phyloP scores from a whole-genome alignment of 2,329 filamentous ascomycete genomes.

The Penicillium janthinellum region DNA sequence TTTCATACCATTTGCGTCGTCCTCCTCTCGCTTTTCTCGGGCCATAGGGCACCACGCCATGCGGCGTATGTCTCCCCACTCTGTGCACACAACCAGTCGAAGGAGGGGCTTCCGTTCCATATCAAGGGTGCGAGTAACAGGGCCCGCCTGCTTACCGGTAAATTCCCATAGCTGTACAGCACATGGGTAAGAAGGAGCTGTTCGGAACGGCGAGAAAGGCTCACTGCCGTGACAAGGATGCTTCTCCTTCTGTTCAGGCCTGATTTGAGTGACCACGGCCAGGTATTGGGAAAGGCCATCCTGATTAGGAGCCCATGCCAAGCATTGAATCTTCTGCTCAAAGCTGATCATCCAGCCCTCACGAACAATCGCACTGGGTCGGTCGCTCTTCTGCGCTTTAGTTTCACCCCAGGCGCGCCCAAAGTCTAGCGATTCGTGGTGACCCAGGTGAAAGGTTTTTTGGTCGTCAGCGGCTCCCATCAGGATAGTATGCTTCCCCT shows the following conservation, averaged over 20 bases:
- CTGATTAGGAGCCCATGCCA: slow-evolving; percentile 51
- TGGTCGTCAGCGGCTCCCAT: slow-evolving; percentile 54
- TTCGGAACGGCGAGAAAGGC: slow-evolving; percentile 53
- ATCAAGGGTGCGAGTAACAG: slow-evolving; percentile 45
- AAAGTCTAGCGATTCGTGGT: slow-evolving; percentile 49
- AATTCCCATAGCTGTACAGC: slow-evolving; percentile 64
- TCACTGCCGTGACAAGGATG: slow-evolving; percentile 34
- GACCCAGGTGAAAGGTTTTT: slow-evolving; percentile 44
- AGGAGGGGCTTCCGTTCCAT: slow-evolving; percentile 49
- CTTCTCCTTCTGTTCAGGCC: slow-evolving; percentile 38
- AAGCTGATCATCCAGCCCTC: slow-evolving; percentile 60
- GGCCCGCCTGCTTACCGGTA: slow-evolving; percentile 36
- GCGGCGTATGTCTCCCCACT: slow-evolving; percentile 58
- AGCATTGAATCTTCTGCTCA: slow-evolving; percentile 55
- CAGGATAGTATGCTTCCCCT: slow-evolving; percentile 48
- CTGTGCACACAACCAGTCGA: slow-evolving; percentile 55
- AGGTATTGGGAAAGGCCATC: slow-evolving; percentile 57
- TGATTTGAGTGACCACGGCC: slow-evolving; percentile 50
- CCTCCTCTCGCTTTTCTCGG: slow-evolving; percentile 33
- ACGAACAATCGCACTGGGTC: slow-evolving; percentile 27
- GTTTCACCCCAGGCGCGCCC: slow-evolving; percentile 46
- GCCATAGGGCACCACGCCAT: slow-evolving; percentile 60
- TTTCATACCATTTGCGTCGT: slow-evolving; percentile 31
- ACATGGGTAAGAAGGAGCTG: slow-evolving; percentile 51
- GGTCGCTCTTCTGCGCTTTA: slow-evolving; percentile 11